phyloP scores from a whole-genome alignment of 306 rosid genomes.

The Dicorynia guianensis region DNA sequence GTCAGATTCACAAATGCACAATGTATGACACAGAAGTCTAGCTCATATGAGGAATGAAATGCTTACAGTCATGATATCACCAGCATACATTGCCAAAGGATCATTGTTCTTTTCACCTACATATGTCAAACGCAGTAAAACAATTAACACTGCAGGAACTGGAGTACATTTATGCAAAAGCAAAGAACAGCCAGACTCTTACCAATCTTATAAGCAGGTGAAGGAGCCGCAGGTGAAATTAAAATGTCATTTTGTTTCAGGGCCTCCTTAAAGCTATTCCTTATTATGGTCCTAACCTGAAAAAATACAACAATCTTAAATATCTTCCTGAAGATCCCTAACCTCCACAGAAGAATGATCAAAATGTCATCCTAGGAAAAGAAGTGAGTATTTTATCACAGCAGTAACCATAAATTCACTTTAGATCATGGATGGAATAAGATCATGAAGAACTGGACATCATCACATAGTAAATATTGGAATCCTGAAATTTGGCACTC shows the following conservation, averaged over 20 bases:
- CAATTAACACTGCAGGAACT: constrained; percentile 21
- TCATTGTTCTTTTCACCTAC: constrained; percentile 93
- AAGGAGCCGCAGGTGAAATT: constrained; percentile 97
- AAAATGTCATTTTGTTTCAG: constrained; percentile 82
- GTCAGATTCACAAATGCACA: not conserved
- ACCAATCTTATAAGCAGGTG: constrained; percentile 96
- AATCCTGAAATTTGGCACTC: not conserved
- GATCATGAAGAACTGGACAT: not conserved
- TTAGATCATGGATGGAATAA: not conserved
- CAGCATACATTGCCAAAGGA: constrained; percentile 96
- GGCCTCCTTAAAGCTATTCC: constrained; percentile 85
- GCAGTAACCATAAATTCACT: not conserved
- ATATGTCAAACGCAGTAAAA: constrained; percentile 34
- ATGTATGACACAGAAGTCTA: constrained; percentile 20
- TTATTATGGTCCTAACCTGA: constrained; percentile 94
- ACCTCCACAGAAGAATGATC: not conserved
- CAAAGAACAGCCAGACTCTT: constrained; percentile 37
- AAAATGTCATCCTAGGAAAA: constrained; percentile 4
- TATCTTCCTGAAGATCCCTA: constrained; percentile 35
- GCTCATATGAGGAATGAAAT: constrained; percentile 39
- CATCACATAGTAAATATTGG: not conserved
- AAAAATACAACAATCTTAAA: constrained; percentile 41
- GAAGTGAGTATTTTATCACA: constrained; percentile 14
- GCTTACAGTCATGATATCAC: constrained; percentile 98
- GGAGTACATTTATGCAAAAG: constrained; percentile 7